Base-by-base conservation (phyloP, 441 rosid species). In the Pelargonium myrrhifolium region DNA sequence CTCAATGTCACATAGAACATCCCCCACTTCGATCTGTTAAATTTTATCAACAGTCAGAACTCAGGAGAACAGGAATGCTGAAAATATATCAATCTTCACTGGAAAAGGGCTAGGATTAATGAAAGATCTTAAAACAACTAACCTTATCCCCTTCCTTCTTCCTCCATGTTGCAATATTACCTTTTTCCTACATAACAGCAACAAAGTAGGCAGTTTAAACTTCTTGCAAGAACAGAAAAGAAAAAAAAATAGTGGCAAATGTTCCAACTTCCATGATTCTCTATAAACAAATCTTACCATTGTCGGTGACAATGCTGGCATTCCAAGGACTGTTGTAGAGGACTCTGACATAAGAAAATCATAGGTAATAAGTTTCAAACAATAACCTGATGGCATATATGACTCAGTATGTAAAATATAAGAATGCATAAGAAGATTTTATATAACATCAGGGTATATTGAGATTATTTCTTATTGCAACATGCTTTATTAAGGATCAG, bases 91-190 rank as follows among this genome's bases (percentile, higher is more conserved):
- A 72, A 70, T 28, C 53, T 61, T 61, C 58, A 72, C 45, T 68
- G 4, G 66, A 28, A 73, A 40, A 26, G 9, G 39, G 59, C 58
- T 47, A 8, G 43, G 31, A 37, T 47, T 40, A 40, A 40, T 61
- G 40, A 22, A 67, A 65, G 40, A 64, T 2, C 49, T 18, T 62
- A 45, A 55, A 53, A 70, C 59, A 74, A 77, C 82, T 72, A 74
- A 91, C 99, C 90, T 84, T 90, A 66, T 93, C 99, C 68, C 99
- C 99, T 84, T 93, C 99, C 79, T 89, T 93, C 84, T 93, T 91
- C 78, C 68, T 73, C 99, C 99, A 91, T 78, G 81, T 93, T 56
- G 87, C 85, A 62, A 93, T 84, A 79, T 91, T 93, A 64, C 99
- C 97, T 80, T 93, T 97, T 82, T 71, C 91, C 96, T 93, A 85